Conservation (phyloP, 768 basidiomycete genomes). For the Coprinopsis sp. region DNA sequence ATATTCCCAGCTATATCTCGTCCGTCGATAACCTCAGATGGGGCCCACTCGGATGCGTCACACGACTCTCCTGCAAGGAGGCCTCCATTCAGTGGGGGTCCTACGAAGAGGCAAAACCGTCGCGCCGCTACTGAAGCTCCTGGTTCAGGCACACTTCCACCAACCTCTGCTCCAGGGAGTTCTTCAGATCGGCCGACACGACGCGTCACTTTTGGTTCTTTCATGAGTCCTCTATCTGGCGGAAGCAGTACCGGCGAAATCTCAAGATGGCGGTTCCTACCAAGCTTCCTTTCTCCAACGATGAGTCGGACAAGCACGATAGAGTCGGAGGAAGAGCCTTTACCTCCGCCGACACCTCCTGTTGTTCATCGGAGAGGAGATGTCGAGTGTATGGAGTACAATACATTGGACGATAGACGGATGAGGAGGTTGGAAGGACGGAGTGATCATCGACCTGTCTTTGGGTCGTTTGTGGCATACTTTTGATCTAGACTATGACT, state of each 20-base stretch:
- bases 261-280: conserved; percentile 48
- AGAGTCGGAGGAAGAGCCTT: conserved; percentile 5
- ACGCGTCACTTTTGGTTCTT: conserved; percentile 12
- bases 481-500: conserved; percentile 38
- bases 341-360: conserved; percentile 17
- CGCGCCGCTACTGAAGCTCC: neutral
- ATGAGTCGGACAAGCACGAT: neutral
- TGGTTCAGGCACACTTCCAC: conserved; percentile 4
- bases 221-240: conserved; percentile 15
- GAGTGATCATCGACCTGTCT: conserved; percentile 84
- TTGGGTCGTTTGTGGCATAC: conserved; percentile 71
- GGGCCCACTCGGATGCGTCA: neutral
- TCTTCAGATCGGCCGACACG: conserved; percentile 13
- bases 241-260: conserved; percentile 17
- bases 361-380: conserved; percentile 53
- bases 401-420: conserved; percentile 66
- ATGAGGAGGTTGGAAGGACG: conserved; percentile 76
- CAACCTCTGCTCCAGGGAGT: conserved; percentile 14
- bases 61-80: no score
- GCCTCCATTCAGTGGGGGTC: neutral
- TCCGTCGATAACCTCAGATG: neutral
- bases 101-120: neutral
- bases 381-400: conserved; percentile 65
- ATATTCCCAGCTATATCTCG: neutral
- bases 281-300: conserved; percentile 40